Base-by-base conservation (phyloP, 768 basidiomycete genomes). In the Lentinus brumalis region DNA sequence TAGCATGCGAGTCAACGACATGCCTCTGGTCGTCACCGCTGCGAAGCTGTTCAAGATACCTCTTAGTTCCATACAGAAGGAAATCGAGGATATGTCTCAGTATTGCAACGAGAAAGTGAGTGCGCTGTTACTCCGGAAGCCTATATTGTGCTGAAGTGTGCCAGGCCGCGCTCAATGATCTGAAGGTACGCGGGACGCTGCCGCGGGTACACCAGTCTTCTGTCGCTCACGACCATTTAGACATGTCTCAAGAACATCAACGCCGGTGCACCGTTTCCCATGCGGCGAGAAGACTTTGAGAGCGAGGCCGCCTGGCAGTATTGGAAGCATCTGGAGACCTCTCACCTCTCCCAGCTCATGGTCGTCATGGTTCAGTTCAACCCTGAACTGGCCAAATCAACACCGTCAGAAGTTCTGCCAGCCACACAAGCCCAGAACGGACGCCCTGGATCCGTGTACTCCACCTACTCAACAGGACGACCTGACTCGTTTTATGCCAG, bases 191-290 rank as follows among this genome's bases (percentile, higher is more conserved):
- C 50, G 66, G 42, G 12, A 18, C 16, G 5, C 21, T 38, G 38
- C 50, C 44, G 56, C 49, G 30, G 61, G 50, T 35, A 35, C 44
- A 15, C 50, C 18, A 51, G 53, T 12, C 5, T 26, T 45, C 21
- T 41, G 31, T 57, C 66, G 55, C 66, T 39, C 52, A 63, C 60
- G 42, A 44, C 57, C 29, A 26, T 69, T 5, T 68, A 95, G 91
- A 91, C 90, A 39, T 95, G 91, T 70, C 78, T 98, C 56, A 96
- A 96, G 78, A 92, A 94, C 64, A 90, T 98, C 70, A 92, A 89
- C 56, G 88, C 90, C 14, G 90, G 92, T 29, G 80, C 83, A 12
- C 77, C 89, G 1, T 96, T 96, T 70, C 94, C 95, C 1, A 93
- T 91, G 18, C 83, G 88, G 53, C 81, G 90, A 64, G 88, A 92